Conservation (phyloP, 148 eudicot genomes). For the Persicaria tinctoria region DNA sequence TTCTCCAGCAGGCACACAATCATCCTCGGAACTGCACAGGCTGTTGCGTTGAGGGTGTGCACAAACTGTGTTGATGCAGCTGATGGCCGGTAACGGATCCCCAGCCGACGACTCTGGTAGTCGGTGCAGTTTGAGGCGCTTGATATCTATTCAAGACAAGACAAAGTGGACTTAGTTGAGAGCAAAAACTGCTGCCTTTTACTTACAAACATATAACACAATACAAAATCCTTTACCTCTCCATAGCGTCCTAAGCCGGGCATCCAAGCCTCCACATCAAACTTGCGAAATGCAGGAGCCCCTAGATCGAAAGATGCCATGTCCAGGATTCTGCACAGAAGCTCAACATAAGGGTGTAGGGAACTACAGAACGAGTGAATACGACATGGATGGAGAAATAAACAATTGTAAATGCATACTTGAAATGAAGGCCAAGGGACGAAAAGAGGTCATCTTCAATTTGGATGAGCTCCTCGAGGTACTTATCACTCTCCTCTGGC, state of each 20-base stretch:
- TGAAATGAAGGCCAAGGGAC: conserved; percentile 77
- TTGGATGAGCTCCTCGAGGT: conserved; percentile 72
- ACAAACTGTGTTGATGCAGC: conserved; percentile 57
- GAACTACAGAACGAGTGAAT: neutral
- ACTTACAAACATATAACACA: neutral
- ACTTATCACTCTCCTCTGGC: conserved; percentile 74
- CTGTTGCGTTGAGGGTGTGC: conserved; percentile 91
- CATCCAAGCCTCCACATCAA: conserved; percentile 97
- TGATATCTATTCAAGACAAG: conserved; percentile 47
- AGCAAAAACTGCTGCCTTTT: neutral
- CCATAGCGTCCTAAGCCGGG: conserved; percentile 91
- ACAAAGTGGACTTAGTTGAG: neutral
- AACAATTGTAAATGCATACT: conserved; percentile 31
- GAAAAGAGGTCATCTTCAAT: conserved; percentile 83
- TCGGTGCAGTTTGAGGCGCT: conserved; percentile 97
- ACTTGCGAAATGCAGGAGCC: conserved; percentile 93
- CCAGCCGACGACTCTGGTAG: conserved; percentile 80
- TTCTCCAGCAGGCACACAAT: conserved; percentile 88
- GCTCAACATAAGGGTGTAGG: neutral
- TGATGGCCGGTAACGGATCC: conserved; percentile 71
- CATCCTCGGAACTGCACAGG: conserved; percentile 95
- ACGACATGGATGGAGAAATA: neutral
- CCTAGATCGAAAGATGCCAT: conserved; percentile 90
- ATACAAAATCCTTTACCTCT: conserved; percentile 42
- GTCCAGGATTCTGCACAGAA: conserved; percentile 64